Conservation (phyloP, 2,329 filamentous ascomycete species). For the Amauroascus niger region DNA sequence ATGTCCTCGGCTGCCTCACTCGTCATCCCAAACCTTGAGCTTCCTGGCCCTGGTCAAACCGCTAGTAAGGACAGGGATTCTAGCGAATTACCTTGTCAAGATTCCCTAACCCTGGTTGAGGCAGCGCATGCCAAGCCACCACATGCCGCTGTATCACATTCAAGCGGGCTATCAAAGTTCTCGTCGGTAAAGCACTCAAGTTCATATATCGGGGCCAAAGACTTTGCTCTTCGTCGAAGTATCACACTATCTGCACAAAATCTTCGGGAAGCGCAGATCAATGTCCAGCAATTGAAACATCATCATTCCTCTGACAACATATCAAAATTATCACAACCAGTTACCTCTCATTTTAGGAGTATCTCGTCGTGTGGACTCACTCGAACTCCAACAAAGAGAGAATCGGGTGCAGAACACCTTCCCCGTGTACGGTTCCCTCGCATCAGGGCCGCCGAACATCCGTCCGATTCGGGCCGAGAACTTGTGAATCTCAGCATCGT, state of each 20-base stretch:
- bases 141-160: background rate
- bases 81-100: constrained; percentile 3
- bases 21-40: background rate
- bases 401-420: background rate
- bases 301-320: constrained; percentile 3
- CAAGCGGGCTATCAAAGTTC: background rate
- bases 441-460: constrained; percentile 11
- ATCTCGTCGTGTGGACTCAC: background rate
- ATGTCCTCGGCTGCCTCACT: constrained; percentile 15
- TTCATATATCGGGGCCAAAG: constrained; percentile 2
- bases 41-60: background rate
- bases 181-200: background rate
- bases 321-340: background rate
- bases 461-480: background rate
- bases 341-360: background rate
- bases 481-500: constrained; percentile 13
- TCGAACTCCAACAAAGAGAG: background rate
- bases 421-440: constrained; percentile 15
- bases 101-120: background rate
- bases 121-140: constrained; percentile 1
- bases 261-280: background rate
- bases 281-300: constrained; percentile 5
- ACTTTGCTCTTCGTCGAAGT: constrained; percentile 3
- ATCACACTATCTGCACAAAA: constrained; percentile 7
- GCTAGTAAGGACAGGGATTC: constrained; percentile 1